A percentile compares a stretch with the other conserved stretches of the same genome.
Conservation (phyloP, 805 yeast genomes). For the Blastobotrys peoriensis region DNA sequence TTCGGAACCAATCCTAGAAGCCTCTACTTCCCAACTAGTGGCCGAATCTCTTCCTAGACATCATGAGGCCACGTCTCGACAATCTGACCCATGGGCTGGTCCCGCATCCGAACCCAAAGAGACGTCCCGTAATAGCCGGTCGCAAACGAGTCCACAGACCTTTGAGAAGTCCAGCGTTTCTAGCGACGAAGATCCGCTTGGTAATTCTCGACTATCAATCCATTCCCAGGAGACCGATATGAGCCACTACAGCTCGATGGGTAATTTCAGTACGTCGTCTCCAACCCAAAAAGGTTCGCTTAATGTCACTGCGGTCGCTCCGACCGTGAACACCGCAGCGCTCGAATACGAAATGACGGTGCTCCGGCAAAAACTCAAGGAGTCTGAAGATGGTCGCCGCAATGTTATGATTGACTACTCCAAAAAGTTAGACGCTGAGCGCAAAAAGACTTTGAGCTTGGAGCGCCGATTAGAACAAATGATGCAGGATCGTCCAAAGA, state of each 20-base stretch:
- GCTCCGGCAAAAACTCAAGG: constrained; percentile 12
- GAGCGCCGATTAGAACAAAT: constrained; percentile 14
- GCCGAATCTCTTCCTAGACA: constrained; percentile 5
- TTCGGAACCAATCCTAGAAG: constrained; percentile 21
- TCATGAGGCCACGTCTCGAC: too few species aligned
- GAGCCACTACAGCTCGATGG: background rate
- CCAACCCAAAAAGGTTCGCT: background rate
- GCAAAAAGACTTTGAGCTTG: constrained; percentile 15
- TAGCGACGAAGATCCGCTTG: constrained; percentile 1
- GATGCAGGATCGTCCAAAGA: constrained; percentile 2
- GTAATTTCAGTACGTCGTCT: background rate
- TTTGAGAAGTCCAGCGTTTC: background rate
- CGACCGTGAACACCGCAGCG: background rate
- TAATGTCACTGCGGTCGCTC: background rate
- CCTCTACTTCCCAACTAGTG: constrained; percentile 20
- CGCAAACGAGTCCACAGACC: background rate
- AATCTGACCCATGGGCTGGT: constrained; percentile 1
- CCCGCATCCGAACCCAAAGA: background rate
- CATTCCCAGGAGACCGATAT: background rate
- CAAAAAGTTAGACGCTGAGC: constrained; percentile 20
- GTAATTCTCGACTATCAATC: constrained; percentile 3
- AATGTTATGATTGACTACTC: constrained; percentile 18
- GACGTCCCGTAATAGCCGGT: background rate
- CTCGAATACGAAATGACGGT: constrained; percentile 5
- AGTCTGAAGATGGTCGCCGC: constrained; percentile 18